Conservation (phyloP, 371 early-diverging fungal genomes). For the Haplosporangium sp. region DNA sequence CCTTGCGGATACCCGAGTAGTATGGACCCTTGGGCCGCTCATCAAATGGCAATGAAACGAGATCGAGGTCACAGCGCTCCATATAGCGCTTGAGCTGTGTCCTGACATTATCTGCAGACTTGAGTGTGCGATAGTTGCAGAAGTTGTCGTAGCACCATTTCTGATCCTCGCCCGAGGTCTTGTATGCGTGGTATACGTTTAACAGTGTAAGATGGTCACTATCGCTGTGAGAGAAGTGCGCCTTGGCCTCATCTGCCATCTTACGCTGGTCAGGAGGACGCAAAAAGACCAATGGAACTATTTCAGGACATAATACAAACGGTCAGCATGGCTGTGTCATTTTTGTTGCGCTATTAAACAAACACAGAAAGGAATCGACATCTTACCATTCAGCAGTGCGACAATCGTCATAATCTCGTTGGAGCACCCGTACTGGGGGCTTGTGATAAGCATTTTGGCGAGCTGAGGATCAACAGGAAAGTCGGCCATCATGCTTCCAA, state of each 20-base stretch:
- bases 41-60: slow-evolving; percentile 80
- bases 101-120: slow-evolving; percentile 93
- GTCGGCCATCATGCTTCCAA: slow-evolving; percentile 91
- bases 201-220: slow-evolving; percentile 94
- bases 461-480: slow-evolving; percentile 96
- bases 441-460: slow-evolving; percentile 91
- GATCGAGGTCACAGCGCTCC: slow-evolving; percentile 76
- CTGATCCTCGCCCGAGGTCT: slow-evolving; percentile 71
- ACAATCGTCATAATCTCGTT: slow-evolving; percentile 95
- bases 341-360: not conserved
- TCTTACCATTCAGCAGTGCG: slow-evolving; percentile 37
- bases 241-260: slow-evolving; percentile 93
- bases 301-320: not conserved
- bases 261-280: slow-evolving; percentile 90
- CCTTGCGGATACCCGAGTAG: slow-evolving; percentile 88
- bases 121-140: slow-evolving; percentile 87
- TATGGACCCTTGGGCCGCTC: slow-evolving; percentile 68
- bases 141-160: slow-evolving; percentile 96
- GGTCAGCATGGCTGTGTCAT: not conserved
- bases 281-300: slow-evolving; percentile 89
- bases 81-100: slow-evolving; percentile 89
- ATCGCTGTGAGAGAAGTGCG: slow-evolving; percentile 90
- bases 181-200: slow-evolving; percentile 95
- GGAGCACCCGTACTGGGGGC: slow-evolving; percentile 87
- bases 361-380: not conserved